phyloP scores from a whole-genome alignment of 768 basidiomycete species.

The Phlegmacium glaucopus region DNA sequence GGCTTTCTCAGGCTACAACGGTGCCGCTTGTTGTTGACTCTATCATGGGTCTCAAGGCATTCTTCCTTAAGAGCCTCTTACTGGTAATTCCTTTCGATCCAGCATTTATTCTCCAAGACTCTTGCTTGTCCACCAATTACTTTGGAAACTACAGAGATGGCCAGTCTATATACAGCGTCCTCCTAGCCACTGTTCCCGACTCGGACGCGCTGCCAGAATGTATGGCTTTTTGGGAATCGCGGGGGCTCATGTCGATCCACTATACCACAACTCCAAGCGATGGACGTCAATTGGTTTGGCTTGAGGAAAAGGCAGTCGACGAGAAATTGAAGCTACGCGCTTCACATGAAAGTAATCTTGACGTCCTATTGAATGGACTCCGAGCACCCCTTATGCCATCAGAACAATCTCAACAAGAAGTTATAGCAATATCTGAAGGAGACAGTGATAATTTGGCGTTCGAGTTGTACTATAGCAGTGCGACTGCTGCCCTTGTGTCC shows the following conservation, averaged over 20 bases:
- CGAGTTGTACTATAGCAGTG: slow-evolving; percentile 40
- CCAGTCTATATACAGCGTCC: slow-evolving; percentile 38
- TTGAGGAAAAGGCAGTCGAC: slow-evolving; percentile 55
- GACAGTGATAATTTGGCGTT: slow-evolving; percentile 14
- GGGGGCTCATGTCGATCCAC: slow-evolving; percentile 23
- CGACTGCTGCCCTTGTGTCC: slow-evolving; percentile 47
- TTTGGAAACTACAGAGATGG: slow-evolving; percentile 54
- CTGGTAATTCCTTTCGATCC: slow-evolving; percentile 45
- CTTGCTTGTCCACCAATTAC: slow-evolving; percentile 49
- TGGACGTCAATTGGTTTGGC: slow-evolving; percentile 51
- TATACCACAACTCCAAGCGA: slow-evolving; percentile 13
- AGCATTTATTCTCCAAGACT: slow-evolving; percentile 30
- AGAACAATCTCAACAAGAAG: slow-evolving; percentile 11
- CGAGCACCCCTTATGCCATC: neutral
- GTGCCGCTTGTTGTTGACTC: too few relatives aligned
- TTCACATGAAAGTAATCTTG: slow-evolving; percentile 7
- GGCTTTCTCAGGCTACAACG: too few relatives aligned
- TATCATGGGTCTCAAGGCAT: slow-evolving; percentile 17
- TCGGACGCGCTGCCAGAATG: slow-evolving; percentile 31
- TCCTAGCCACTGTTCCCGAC: slow-evolving; percentile 38
- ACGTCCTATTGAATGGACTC: slow-evolving; percentile 14
- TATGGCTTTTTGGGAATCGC: slow-evolving; percentile 22
- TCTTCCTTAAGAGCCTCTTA: slow-evolving; percentile 28
- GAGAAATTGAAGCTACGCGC: slow-evolving; percentile 26
- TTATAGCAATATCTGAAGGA: slow-evolving; percentile 9